Base-by-base conservation (phyloP, 176 grass and related monocot genomes). In the Oryza glumipatula region DNA sequence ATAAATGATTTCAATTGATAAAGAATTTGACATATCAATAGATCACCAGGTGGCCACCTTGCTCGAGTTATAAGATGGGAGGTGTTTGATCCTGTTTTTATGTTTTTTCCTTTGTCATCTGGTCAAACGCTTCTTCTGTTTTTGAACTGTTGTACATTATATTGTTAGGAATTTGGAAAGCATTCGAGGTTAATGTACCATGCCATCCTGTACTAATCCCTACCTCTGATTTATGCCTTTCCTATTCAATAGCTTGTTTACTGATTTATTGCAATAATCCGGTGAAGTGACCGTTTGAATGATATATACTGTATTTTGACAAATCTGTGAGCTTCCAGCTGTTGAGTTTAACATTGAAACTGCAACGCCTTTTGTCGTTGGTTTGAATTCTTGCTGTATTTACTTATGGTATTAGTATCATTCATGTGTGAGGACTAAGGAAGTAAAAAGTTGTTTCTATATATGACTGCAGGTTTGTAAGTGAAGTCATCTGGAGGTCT, bases 401-500 rank as follows among this genome's bases (percentile, higher is more conserved):
- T 32, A 56, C 35, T 75, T 28, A 41, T 58, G 63, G 5, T 48
- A 58, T n/a, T 58, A 48, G 5, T 48, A 58, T n/a, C 28, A 23
- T 71, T 39, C 26, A 90, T 19, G 21, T 65, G 72, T 54, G 43
- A 41, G 52, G 56, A 61, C 56, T 9, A 22, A 61, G 56, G 56
- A 33, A 7, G 60, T 56, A 47, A 75, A 84, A 80, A 26, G 38
- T 39, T 38, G 64, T 64, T 1, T 30, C 22, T 64, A 11, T 24
- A 11, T 32, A 72, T 72, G 33, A 21, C 61, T 17, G 35, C 33
- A 72, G n/a, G 54, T 81, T 71, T 82, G 56, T n/a, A 49, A 36
- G 6, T 68, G 24, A 87, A 79, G 80, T 64, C 80, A 80, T n/a
- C 21, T 61, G 51, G 16, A 54, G 5, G 14, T 38, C 12, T 52